These are phyloP conservation scores for Aspergillus nomiae DNA, from an alignment of 2,329 filamentous ascomycete species.

Conservation along the genomic window DNA sequence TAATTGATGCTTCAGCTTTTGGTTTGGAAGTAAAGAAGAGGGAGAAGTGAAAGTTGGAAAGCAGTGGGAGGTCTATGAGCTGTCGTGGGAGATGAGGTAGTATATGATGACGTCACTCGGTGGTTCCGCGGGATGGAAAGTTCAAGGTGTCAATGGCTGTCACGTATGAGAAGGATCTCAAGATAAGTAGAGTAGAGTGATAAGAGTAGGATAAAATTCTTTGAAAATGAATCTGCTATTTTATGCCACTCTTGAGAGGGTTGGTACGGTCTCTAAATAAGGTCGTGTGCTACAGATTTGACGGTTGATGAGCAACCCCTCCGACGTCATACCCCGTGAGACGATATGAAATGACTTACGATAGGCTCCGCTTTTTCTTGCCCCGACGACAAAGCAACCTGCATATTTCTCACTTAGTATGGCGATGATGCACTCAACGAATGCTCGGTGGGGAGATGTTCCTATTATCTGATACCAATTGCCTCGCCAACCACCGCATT, in stretches of 20 bases:
- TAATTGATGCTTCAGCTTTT: background rate
- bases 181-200: background rate
- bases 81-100: conserved; percentile 9
- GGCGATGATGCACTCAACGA: background rate
- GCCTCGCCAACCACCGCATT: conserved; percentile 17
- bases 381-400: background rate
- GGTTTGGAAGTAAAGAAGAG: background rate
- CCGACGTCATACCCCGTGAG: conserved; percentile 8
- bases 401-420: background rate
- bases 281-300: background rate
- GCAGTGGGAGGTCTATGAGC: background rate
- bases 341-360: background rate
- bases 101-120: conserved; percentile 25
- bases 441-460: background rate
- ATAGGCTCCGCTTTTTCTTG: background rate
- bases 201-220: background rate
- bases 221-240: background rate
- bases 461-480: conserved; percentile 12
- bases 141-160: background rate
- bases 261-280: conserved; percentile 4
- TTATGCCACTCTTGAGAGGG: background rate
- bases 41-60: background rate
- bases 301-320: background rate
- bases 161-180: too few relatives aligned
- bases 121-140: background rate